phyloP scores from a whole-genome alignment of 345 rosid genomes.

The Erodium maritimum region DNA sequence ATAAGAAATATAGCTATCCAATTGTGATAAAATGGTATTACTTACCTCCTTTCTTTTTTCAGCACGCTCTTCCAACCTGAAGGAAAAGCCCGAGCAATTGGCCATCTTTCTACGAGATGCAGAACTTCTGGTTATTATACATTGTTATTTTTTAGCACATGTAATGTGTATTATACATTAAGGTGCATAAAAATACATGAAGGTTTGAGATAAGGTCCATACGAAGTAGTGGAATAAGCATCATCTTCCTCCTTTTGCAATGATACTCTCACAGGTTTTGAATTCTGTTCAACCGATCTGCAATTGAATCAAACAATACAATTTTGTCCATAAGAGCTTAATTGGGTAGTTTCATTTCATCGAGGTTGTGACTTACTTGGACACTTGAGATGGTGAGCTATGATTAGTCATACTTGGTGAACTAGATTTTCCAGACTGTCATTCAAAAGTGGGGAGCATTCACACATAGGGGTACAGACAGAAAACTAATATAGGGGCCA shows the following conservation, averaged over 20 bases:
- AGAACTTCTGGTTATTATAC: slow-evolving; percentile 35
- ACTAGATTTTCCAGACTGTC: too few species aligned
- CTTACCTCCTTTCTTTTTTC: slow-evolving; percentile 88
- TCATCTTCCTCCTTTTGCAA: slow-evolving; percentile 58
- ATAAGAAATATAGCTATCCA: slow-evolving; percentile 3
- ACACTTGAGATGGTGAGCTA: too few species aligned
- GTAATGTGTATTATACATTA: background rate
- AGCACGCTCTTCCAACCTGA: slow-evolving; percentile 91
- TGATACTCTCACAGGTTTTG: slow-evolving; percentile 31
- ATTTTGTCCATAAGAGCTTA: background rate
- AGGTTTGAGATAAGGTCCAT: slow-evolving; percentile 19
- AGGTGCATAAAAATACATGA: background rate
- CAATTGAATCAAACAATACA: slow-evolving; percentile 8
- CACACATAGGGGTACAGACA: too few species aligned
- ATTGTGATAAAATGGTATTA: background rate
- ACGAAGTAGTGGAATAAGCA: slow-evolving; percentile 72
- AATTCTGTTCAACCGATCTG: slow-evolving; percentile 42
- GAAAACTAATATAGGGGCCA: too few species aligned
- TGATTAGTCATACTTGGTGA: too few species aligned
- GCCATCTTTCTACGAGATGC: slow-evolving; percentile 42
- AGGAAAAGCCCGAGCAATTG: slow-evolving; percentile 68
- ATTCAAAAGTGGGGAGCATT: too few species aligned
- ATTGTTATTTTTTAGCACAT: background rate
- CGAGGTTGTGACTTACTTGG: too few species aligned
- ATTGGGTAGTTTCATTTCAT: too few species aligned